Base-by-base conservation (phyloP, 2,329 filamentous ascomycete species). In the Aureobasidium sp. region DNA sequence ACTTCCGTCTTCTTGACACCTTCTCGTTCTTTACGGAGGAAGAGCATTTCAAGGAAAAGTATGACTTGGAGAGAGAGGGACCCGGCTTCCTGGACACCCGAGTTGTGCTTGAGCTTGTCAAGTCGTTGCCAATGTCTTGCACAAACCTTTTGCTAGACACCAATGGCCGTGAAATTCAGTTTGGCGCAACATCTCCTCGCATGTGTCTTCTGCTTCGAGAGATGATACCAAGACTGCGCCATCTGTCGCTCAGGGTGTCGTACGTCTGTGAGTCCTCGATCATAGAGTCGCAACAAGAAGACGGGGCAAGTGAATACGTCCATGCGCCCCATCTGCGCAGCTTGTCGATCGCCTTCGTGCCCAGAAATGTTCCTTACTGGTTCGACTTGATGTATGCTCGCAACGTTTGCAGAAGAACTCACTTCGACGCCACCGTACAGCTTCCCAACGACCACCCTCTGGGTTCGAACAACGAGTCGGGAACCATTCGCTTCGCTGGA, bases 381-480 rank as follows among this genome's bases (percentile, higher is more conserved):
- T 53, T 53, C 23, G 50, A 53, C n/a, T 40, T 53, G 35, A 53
- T 53, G 50, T 53, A 53, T 23, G 17, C 50, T 40, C 50, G 50
- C 17, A 53, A 40, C 11, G 35, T 53, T 15, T 53, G 50, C 35
- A 38, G 29, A 53, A 38, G 15, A 19, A 19, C 25, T 2, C 50
- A 53, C 23, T 29, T 35, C 8, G 17, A 11, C 23, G 10, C 8
- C 25, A 42, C 35, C 15, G 17, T 4, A 29, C 8, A 27, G 11
- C 15, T 53, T 7, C 33, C 35, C 35, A 53, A 38, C 35, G 50
- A 37, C 13, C 15, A 25, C 25, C 37, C 35, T 23, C 17, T 38
- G 15, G 35, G 38, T 8, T 43, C 27, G 6, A 55, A 27, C 13
- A 19, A 33, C 38, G 35, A 40, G 23, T 27, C 15, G n/a, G 25